A percentile compares a stretch with the other conserved stretches of the same genome.
phyloP scores from a whole-genome alignment of 2,329 filamentous ascomycete species.

The Leptoxyphium fumago region DNA sequence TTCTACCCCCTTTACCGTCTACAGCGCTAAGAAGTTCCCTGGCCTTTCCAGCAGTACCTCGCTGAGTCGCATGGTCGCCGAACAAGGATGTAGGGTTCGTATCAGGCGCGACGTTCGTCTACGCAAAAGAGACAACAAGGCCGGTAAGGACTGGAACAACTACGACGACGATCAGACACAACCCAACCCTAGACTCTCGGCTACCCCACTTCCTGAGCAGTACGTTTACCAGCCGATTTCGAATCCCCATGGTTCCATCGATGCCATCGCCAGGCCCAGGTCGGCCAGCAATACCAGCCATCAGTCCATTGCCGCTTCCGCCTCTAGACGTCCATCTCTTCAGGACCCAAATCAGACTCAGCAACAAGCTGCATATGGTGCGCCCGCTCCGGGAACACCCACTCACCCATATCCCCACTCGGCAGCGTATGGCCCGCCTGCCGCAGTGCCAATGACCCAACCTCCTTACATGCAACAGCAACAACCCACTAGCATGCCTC shows the following conservation, averaged over 20 bases:
- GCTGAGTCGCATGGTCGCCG: slow-evolving; percentile 78
- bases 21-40: slow-evolving; percentile 96
- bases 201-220: slow-evolving; percentile 16
- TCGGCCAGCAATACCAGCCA: slow-evolving; percentile 24
- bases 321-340: slow-evolving; percentile 27
- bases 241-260: slow-evolving; percentile 16
- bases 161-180: slow-evolving; percentile 42
- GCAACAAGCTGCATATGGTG: slow-evolving; percentile 23
- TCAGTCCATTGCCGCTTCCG: slow-evolving; percentile 12
- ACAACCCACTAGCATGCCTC: slow-evolving; percentile 15
- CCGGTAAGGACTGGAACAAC: slow-evolving; percentile 48
- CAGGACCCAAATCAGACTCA: slow-evolving; percentile 29
- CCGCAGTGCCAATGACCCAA: slow-evolving; percentile 13
- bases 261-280: slow-evolving; percentile 22
- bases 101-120: slow-evolving; percentile 90
- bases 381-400: slow-evolving; percentile 23
- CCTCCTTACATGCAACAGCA: slow-evolving; percentile 16
- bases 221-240: slow-evolving; percentile 9
- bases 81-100: slow-evolving; percentile 91
- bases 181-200: slow-evolving; percentile 29
- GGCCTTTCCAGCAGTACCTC: slow-evolving; percentile 79
- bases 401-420: slow-evolving; percentile 23
- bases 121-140: slow-evolving; percentile 66
- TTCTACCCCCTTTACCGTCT: slow-evolving; percentile 75
- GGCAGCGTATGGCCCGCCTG: slow-evolving; percentile 20